phyloP scores from a whole-genome alignment of 257 asterid genomes.

The Ballota nigra region DNA sequence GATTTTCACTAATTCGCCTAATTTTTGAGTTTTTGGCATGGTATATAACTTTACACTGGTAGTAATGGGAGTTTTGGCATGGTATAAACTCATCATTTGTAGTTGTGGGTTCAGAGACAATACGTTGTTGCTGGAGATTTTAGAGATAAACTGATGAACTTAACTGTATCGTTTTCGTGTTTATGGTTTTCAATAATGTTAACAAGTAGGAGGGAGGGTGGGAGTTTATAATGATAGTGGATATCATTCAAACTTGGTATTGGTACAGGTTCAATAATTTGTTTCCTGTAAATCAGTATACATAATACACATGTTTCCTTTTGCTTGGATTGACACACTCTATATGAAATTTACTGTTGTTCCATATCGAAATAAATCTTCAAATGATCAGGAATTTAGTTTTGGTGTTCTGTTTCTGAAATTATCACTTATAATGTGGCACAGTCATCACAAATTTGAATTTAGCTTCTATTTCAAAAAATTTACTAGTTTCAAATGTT shows the following conservation, averaged over 20 bases:
- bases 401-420: neutral
- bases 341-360: neutral
- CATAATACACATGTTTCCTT: neutral
- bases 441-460: neutral
- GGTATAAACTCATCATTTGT: neutral
- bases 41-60: neutral
- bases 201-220: neutral
- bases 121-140: neutral
- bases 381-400: neutral
- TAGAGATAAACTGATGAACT: neutral
- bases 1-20: neutral
- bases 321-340: neutral
- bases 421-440: neutral
- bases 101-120: neutral
- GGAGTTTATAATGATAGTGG: neutral
- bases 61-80: neutral
- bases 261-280: neutral
- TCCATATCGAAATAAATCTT: neutral
- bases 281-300: neutral
- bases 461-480: slow-evolving; percentile 1
- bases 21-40: slow-evolving; percentile 1
- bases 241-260: neutral
- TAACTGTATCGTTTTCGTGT: neutral
- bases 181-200: neutral
- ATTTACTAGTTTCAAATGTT: neutral